Conservation (phyloP, 179 eudicot species). For the Spinacia oleracea region DNA sequence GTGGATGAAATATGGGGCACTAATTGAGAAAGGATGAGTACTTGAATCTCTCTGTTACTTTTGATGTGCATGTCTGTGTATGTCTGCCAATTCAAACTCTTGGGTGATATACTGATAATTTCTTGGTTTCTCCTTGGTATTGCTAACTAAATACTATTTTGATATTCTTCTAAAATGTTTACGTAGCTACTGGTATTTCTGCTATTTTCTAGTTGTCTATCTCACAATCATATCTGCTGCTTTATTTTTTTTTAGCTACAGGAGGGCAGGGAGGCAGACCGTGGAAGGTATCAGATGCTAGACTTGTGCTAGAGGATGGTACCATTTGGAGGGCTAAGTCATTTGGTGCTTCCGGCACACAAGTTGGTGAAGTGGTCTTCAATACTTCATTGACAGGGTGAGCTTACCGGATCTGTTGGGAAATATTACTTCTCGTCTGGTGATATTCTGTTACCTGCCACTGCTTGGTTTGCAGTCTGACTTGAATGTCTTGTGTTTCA, state of each 20-base stretch:
- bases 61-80: too few species aligned
- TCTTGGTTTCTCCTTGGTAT: background rate
- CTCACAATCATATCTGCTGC: too few species aligned
- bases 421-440: background rate
- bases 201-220: background rate
- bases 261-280: conserved; percentile 68
- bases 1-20: too few species aligned
- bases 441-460: background rate
- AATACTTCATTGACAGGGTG: conserved; percentile 95
- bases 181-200: background rate
- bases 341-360: conserved; percentile 95
- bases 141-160: background rate
- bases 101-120: background rate
- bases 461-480: background rate
- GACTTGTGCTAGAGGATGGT: conserved; percentile 96
- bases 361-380: conserved; percentile 99
- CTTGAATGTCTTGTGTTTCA: conserved; percentile 24
- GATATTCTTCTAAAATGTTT: background rate
- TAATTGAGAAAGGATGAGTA: too few species aligned
- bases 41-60: background rate
- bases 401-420: conserved; percentile 2
- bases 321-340: conserved; percentile 95
- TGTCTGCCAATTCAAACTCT: background rate
- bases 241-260: conserved; percentile 11
- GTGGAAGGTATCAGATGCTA: conserved; percentile 94